These are phyloP conservation scores for Delonix regia DNA, from an alignment of 306 rosid genomes.

Conservation along the genomic window DNA sequence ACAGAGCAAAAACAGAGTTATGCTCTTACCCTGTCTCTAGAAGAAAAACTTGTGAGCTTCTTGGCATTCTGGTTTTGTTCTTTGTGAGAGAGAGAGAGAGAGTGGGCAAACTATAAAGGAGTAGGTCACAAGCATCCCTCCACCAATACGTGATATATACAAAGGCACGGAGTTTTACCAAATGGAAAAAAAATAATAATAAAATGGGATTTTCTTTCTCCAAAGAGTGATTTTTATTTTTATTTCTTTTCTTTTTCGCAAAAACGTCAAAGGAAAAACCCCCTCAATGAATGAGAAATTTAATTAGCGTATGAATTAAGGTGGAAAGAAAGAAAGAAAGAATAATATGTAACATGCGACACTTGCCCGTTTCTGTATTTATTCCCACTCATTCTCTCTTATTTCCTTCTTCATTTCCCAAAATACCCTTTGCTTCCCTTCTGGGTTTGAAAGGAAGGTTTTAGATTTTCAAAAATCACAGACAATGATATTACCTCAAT, in stretches of 20 bases:
- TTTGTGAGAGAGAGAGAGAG: slow-evolving; percentile 45
- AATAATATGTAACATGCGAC: slow-evolving; percentile 76
- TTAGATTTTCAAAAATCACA: too few species aligned
- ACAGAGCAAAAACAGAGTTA: slow-evolving; percentile 22
- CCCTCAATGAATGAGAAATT: slow-evolving; percentile 31
- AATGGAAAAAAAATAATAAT: neutral
- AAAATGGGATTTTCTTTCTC: neutral
- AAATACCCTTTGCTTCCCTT: slow-evolving; percentile 36
- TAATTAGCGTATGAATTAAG: slow-evolving; percentile 52
- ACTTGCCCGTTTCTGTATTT: slow-evolving; percentile 72
- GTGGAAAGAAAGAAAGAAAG: slow-evolving; percentile 42
- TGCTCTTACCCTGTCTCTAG: neutral
- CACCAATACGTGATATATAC: slow-evolving; percentile 60
- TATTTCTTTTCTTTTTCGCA: neutral
- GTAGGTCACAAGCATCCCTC: slow-evolving; percentile 88
- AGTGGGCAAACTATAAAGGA: slow-evolving; percentile 54
- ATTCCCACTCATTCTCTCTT: slow-evolving; percentile 45
- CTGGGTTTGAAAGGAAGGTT: neutral
- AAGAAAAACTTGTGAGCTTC: slow-evolving; percentile 19
- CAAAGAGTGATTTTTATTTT: neutral
- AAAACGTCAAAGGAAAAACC: slow-evolving; percentile 39
- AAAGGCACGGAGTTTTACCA: slow-evolving; percentile 16
- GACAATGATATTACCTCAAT: too few species aligned
- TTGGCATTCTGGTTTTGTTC: slow-evolving; percentile 26
- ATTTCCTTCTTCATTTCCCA: slow-evolving; percentile 31